A percentile compares a stretch with the other conserved stretches of the same genome.
Evolutionary conservation across 2,329 filamentous ascomycete genomes (phyloP).

Genomic region (Colletotrichum spaethianum): DNA sequence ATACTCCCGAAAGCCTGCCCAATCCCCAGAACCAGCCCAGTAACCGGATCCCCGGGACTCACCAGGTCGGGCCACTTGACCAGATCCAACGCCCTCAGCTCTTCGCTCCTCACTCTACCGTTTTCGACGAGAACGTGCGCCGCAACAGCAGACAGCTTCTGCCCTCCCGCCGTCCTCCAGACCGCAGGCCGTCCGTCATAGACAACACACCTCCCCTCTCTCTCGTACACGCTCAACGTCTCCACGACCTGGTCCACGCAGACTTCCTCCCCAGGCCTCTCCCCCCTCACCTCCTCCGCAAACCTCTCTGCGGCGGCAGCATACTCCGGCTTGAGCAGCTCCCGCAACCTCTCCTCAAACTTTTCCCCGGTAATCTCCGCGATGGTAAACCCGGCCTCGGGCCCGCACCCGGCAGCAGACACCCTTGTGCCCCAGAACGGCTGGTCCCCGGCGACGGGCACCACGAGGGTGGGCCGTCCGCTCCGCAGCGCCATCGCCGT

Average conservation of each 20-base stretch:
- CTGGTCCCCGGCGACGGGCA: constrained; percentile 40
- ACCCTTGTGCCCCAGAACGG: constrained; percentile 34
- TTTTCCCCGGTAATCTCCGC: constrained; percentile 7
- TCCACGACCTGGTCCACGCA: constrained; percentile 17
- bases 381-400: constrained; percentile 15
- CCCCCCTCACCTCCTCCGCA: background rate
- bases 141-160: constrained; percentile 28
- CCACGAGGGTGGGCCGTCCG: constrained; percentile 30
- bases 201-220: constrained; percentile 21
- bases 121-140: constrained; percentile 29
- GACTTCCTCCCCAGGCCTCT: constrained; percentile 32
- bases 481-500: constrained; percentile 35
- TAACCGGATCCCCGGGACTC: constrained; percentile 35
- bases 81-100: constrained; percentile 19
- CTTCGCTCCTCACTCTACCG: constrained; percentile 14
- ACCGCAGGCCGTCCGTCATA: constrained; percentile 15
- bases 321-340: constrained; percentile 23
- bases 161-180: constrained; percentile 11
- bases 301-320: constrained; percentile 19
- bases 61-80: constrained; percentile 39
- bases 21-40: constrained; percentile 16
- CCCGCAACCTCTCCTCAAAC: constrained; percentile 7
- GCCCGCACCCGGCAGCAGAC: constrained; percentile 20
- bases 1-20: background rate
- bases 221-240: constrained; percentile 23